Percentiles rank a stretch among this genome's conserved stretches.
Conservation (phyloP, 306 rosid species). For the Prunus mume region DNA sequence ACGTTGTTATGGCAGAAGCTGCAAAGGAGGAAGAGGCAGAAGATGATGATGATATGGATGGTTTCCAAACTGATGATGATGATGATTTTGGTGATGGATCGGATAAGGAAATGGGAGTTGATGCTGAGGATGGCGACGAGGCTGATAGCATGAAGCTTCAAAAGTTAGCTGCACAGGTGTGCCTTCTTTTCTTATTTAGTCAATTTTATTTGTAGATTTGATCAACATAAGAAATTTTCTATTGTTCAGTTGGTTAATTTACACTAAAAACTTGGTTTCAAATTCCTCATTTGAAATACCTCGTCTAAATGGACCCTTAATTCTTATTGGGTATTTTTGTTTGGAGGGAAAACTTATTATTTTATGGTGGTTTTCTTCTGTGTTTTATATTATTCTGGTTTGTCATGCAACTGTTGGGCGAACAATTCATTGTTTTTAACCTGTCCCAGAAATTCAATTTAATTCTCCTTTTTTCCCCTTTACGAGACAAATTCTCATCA, state of each 20-base stretch:
- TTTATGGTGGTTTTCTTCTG: background rate
- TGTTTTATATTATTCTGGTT: background rate
- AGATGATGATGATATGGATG: constrained; percentile 97
- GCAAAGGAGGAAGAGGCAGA: constrained; percentile 84
- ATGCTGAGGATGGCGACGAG: constrained; percentile 84
- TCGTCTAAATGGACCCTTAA: background rate
- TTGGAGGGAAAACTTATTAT: background rate
- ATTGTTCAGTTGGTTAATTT: background rate
- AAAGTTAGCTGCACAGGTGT: constrained; percentile 89
- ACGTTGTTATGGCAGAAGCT: constrained; percentile 51
- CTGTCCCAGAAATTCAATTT: background rate
- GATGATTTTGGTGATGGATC: constrained; percentile 79
- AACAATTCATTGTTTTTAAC: background rate
- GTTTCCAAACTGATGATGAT: constrained; percentile 81
- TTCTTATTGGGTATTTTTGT: background rate
- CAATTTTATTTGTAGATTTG: background rate
- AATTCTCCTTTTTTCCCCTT: background rate
- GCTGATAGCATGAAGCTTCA: constrained; percentile 65
- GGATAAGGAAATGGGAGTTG: constrained; percentile 93
- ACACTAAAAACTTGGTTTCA: background rate
- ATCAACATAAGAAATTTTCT: too few relatives aligned
- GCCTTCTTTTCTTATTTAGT: background rate
- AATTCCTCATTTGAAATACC: background rate
- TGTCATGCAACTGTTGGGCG: background rate
- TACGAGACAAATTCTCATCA: background rate